Base-by-base conservation (phyloP, 2,329 filamentous ascomycete species). In the Pleurostoma richardsiae region DNA sequence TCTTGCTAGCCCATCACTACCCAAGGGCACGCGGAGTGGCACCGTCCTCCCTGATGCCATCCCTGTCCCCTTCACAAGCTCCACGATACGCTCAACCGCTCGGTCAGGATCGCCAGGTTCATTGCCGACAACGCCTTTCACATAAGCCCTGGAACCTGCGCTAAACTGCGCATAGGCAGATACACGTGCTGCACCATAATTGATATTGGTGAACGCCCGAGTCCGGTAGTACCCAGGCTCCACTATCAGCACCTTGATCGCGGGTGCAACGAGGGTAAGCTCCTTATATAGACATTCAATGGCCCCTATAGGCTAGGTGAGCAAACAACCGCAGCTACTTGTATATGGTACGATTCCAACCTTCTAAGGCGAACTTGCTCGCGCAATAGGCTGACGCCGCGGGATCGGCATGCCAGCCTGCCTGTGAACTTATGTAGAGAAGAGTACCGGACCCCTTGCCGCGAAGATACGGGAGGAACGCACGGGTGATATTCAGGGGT, bases 21-120 rank as follows among this genome's bases (percentile, higher is more conserved):
- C 78, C 8, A 82, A 63, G 0, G 77, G 67, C 10, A 76, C 68
- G 30, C 78, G 63, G 6, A 82, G 53, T 4, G 78, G 79, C 3
- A 65, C 30, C 0, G 40, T 44, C 40, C 48, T 64, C 0, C 63
- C 64, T 3, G 50, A 54, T 2, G 52, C 62, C n/a, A 61, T 45
- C 0, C 62, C 63, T 4, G 73, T 74, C 10, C 77, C 69, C 10
- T 74, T 65, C 1, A 74, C 77, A 11, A 82, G 55, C 44, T 82
- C 73, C 52, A 80, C 78, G 63, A 80, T 77, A 0, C 68, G 68
- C 27, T 68, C 61, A 1, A 71, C 74, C 3, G 67, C 76, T 55
- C 79, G 76, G 0, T 52, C 51, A 3, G 76, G 71, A 49, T 81
- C 76, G 3, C 77, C 76, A 2, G 70, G 67, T 43, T 78, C 69